phyloP scores from a whole-genome alignment of 306 rosid genomes.

The Dicorynia guianensis region DNA sequence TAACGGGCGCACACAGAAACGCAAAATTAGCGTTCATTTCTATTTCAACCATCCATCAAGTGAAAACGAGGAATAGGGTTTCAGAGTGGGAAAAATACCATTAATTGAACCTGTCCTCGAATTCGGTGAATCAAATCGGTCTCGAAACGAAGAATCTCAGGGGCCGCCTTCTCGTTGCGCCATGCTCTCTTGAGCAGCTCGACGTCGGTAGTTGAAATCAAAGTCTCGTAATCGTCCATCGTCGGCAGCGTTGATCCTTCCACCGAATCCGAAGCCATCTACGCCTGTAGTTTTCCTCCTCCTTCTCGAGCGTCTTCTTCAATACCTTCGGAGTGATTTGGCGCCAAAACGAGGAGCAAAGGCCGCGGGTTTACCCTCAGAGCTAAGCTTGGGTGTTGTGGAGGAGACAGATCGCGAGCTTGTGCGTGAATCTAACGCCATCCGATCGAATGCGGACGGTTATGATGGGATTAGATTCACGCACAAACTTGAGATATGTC shows the following conservation, averaged over 20 bases:
- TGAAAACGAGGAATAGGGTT: conserved; percentile 29
- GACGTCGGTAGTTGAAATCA: not conserved
- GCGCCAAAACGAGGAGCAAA: conserved; percentile 29
- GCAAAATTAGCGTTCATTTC: not conserved
- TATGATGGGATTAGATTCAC: conserved; percentile 38
- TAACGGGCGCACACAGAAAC: not conserved
- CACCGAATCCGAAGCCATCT: conserved; percentile 45
- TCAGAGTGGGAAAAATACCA: conserved; percentile 48
- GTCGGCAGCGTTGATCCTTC: conserved; percentile 28
- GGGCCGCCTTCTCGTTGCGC: conserved; percentile 60
- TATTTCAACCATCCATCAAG: not conserved
- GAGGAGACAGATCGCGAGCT: conserved; percentile 42
- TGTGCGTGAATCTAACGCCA: conserved; percentile 52
- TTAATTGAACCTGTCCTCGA: conserved; percentile 67
- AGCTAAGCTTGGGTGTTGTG: not conserved
- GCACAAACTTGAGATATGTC: conserved; percentile 41
- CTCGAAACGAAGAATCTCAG: conserved; percentile 72
- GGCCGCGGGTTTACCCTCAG: not conserved
- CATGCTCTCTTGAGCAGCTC: conserved; percentile 57
- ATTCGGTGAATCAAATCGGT: conserved; percentile 61
- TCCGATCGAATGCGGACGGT: not conserved
- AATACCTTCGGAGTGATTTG: not conserved
- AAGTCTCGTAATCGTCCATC: too few relatives aligned
- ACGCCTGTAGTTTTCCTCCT: conserved; percentile 8
- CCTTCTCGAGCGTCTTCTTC: too few relatives aligned